Evolutionary conservation across 179 eudicot genomes (phyloP).

Genomic region (Beta macrorhiza): DNA sequence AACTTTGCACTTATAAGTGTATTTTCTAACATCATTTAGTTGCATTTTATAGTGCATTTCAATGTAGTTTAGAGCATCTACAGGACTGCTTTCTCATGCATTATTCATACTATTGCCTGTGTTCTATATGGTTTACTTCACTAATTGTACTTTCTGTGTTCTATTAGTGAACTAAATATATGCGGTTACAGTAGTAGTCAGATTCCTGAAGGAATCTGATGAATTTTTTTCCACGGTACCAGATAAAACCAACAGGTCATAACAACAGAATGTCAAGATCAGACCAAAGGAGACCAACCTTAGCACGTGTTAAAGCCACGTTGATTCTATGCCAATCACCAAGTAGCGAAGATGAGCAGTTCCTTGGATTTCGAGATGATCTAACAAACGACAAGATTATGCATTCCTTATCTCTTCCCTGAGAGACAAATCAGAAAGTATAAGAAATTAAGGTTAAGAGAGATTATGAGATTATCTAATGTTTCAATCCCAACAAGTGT

Average conservation of each 20-base stretch:
- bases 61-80: neutral
- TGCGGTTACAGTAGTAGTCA: neutral
- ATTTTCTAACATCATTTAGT: neutral
- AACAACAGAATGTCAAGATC: slow-evolving; percentile 6
- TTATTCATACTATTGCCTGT: neutral
- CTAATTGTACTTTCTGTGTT: neutral
- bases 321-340: slow-evolving; percentile 99
- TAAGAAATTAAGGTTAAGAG: neutral
- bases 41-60: neutral
- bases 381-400: slow-evolving; percentile 84
- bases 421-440: slow-evolving; percentile 18
- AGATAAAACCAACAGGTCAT: neutral
- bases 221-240: neutral
- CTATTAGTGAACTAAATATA: neutral
- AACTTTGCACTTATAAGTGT: neutral
- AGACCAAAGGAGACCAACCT: slow-evolving; percentile 45
- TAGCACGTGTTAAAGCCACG: slow-evolving; percentile 95
- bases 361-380: slow-evolving; percentile 63
- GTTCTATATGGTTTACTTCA: too few species aligned
- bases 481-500: neutral
- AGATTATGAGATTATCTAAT: neutral
- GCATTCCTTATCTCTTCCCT: slow-evolving; percentile 99
- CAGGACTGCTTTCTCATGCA: neutral
- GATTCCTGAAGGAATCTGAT: too few species aligned
- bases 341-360: slow-evolving; percentile 71